Conservation (phyloP, 805 yeast genomes). For the Myxozyma neglecta region DNA sequence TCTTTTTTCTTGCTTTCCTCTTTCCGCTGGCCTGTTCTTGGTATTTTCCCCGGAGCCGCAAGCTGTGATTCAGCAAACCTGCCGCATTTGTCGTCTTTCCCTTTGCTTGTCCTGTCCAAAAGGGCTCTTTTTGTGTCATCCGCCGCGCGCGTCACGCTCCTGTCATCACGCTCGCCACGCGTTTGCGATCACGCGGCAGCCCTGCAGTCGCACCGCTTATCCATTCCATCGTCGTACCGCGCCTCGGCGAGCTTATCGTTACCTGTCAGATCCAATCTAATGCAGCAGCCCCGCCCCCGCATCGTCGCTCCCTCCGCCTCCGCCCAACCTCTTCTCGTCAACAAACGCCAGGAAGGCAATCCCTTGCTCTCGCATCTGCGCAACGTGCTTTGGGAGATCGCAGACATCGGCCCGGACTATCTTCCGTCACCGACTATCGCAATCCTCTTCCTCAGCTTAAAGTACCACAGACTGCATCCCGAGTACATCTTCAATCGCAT, state of each 20-base stretch:
- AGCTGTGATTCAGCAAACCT: too few species aligned
- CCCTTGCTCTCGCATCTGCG: slow-evolving; percentile 33
- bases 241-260: neutral
- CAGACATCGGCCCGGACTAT: slow-evolving; percentile 43
- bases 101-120: too few species aligned
- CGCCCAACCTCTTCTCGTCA: slow-evolving; percentile 25
- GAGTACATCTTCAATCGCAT: slow-evolving; percentile 45
- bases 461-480: slow-evolving; percentile 42
- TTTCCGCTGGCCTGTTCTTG: too few species aligned
- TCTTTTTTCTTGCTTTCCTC: too few species aligned
- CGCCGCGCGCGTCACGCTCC: slow-evolving; percentile 1
- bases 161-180: neutral
- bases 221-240: neutral
- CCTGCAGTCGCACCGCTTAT: too few species aligned
- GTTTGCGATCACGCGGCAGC: too few species aligned
- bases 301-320: slow-evolving; percentile 26
- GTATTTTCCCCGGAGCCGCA: too few species aligned
- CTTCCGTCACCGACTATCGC: slow-evolving; percentile 41
- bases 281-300: slow-evolving; percentile 6
- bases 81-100: too few species aligned
- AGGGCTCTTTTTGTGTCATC: neutral
- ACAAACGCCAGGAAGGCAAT: slow-evolving; percentile 33
- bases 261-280: neutral
- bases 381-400: slow-evolving; percentile 37
- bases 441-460: slow-evolving; percentile 40